Conservation (phyloP, 2,329 filamentous ascomycete species). For the Penicillium sp. region DNA sequence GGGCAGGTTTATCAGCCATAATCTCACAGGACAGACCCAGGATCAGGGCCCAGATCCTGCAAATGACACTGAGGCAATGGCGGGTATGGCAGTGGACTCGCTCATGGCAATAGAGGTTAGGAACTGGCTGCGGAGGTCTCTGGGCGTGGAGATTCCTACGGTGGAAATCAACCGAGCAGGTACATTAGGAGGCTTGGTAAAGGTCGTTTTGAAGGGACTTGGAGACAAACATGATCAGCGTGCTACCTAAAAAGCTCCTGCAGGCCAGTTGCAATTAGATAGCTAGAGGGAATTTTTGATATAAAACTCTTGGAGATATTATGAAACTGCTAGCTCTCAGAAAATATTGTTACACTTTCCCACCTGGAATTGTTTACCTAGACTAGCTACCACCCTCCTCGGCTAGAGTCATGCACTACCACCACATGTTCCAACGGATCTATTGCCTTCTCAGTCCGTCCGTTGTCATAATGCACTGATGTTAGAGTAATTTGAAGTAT, state of each 20-base stretch:
- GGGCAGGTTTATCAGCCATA: constrained; percentile 1
- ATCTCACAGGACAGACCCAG: constrained; percentile 3
- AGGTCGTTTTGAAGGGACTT: constrained; percentile 13
- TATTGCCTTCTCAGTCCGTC: too few relatives aligned
- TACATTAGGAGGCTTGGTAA: constrained; percentile 14
- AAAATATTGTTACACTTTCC: too few relatives aligned
- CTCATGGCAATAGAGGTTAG: constrained; percentile 32
- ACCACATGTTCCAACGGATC: too few relatives aligned
- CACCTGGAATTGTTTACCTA: too few relatives aligned
- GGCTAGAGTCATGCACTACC: too few relatives aligned
- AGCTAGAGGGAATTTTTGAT: background rate
- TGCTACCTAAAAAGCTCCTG: background rate
- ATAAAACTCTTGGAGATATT: background rate
- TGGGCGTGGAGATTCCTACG: constrained; percentile 43
- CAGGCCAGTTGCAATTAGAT: background rate
- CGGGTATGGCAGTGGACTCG: constrained; percentile 26
- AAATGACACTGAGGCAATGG: constrained; percentile 20
- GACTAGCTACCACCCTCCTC: too few relatives aligned
- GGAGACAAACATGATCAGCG: constrained; percentile 12
- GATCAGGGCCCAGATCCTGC: background rate
- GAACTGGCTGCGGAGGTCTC: constrained; percentile 25
- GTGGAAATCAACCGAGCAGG: constrained; percentile 51
- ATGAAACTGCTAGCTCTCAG: background rate
- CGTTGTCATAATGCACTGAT: too few relatives aligned
- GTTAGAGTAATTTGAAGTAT: too few relatives aligned